phyloP scores from a whole-genome alignment of 2,329 filamentous ascomycete species.

The Diatrype stigma region DNA sequence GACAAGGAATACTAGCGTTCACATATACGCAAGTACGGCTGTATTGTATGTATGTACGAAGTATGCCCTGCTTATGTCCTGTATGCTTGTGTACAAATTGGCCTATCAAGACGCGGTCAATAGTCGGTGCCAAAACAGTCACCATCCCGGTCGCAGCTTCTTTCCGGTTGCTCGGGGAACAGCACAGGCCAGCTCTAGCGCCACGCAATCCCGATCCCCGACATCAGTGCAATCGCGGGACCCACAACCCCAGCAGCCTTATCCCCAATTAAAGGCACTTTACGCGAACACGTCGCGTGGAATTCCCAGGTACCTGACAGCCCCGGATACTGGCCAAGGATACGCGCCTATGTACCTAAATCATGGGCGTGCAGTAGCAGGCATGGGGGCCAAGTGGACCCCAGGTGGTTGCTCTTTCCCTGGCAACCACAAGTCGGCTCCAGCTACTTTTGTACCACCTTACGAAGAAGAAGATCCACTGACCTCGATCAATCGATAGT shows the following conservation, averaged over 20 bases:
- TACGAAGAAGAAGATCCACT: too few species aligned
- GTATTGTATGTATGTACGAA: neutral
- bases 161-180: neutral
- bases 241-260: neutral
- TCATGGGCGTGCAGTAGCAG: too few species aligned
- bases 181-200: neutral
- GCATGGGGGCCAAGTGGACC: neutral
- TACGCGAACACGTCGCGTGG: constrained; percentile 4
- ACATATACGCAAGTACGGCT: neutral
- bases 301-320: too few species aligned
- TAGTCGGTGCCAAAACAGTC: neutral
- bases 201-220: too few species aligned
- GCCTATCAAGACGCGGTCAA: neutral
- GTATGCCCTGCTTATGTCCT: neutral
- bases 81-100: neutral
- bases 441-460: constrained; percentile 18
- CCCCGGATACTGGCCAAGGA: too few species aligned
- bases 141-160: neutral
- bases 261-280: too few species aligned
- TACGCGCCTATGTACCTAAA: too few species aligned
- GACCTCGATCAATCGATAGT: too few species aligned
- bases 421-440: constrained; percentile 13
- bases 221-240: too few species aligned
- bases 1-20: neutral
- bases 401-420: constrained; percentile 3